These are phyloP conservation scores for Sclerotinia spermophila DNA, from an alignment of 2,329 filamentous ascomycete genomes.

Conservation along the genomic window DNA sequence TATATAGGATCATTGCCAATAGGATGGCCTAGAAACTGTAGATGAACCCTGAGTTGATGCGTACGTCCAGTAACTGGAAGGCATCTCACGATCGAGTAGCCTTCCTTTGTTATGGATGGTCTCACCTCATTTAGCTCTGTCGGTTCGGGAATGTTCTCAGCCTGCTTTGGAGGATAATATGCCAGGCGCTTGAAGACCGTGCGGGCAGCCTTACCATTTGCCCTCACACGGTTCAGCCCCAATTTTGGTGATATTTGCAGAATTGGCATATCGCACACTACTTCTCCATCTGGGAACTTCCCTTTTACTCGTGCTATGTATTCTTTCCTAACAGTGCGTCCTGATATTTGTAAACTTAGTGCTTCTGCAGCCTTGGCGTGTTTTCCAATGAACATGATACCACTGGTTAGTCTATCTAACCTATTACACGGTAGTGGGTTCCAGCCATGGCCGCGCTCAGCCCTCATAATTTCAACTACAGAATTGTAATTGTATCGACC, in stretches of 20 bases:
- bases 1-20: constrained; percentile 99
- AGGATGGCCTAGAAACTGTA: constrained; percentile 91
- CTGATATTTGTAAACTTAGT: constrained; percentile 71
- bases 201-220: constrained; percentile 82
- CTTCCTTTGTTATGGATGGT: constrained; percentile 56
- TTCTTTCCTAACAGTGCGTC: constrained; percentile 85
- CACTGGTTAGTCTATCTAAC: constrained; percentile 89
- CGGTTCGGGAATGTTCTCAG: constrained; percentile 10
- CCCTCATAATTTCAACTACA: constrained; percentile 86
- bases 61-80: constrained; percentile 90
- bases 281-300: constrained; percentile 84
- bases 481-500: constrained; percentile 96
- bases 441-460: constrained; percentile 59
- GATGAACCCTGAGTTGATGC: constrained; percentile 89
- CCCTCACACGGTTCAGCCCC: constrained; percentile 88
- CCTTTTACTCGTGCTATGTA: constrained; percentile 91
- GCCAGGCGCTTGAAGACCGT: constrained; percentile 90
- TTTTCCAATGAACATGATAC: constrained; percentile 98
- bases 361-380: constrained; percentile 73
- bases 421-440: constrained; percentile 75
- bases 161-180: constrained; percentile 66
- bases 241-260: constrained; percentile 92
- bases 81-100: constrained; percentile 93
- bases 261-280: constrained; percentile 91
- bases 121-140: constrained; percentile 21